Evolutionary conservation across 176 grass and related monocot genomes (phyloP).

Genomic region (Raddia distichophylla): DNA sequence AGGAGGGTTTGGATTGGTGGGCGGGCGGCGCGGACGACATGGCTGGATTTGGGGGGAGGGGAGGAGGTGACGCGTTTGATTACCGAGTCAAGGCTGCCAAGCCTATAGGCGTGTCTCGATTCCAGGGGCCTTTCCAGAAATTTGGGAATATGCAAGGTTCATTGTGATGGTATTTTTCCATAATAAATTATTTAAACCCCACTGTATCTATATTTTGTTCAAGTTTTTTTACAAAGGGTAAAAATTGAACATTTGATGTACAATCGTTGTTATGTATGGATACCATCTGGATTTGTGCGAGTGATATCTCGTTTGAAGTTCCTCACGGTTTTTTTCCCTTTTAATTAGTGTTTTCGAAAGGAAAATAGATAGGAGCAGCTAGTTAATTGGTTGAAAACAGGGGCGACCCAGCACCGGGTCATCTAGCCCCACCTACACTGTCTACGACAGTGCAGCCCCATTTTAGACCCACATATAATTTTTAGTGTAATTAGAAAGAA

Average conservation of each 20-base stretch:
- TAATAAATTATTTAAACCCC: background rate
- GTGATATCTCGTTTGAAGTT: too few relatives aligned
- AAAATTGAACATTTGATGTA: background rate
- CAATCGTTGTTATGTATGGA: background rate
- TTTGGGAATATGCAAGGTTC: background rate
- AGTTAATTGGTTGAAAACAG: too few relatives aligned
- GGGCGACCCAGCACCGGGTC: too few relatives aligned
- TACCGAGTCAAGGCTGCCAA: background rate
- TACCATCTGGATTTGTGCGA: too few relatives aligned
- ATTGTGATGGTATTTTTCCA: background rate
- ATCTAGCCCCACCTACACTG: too few relatives aligned
- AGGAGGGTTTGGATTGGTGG: conserved; percentile 44
- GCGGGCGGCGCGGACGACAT: conserved; percentile 53
- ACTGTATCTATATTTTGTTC: background rate
- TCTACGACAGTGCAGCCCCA: too few relatives aligned
- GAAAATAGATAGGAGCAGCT: too few relatives aligned
- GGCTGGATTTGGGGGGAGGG: conserved; percentile 51
- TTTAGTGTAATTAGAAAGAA: too few relatives aligned
- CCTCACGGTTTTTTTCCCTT: too few relatives aligned
- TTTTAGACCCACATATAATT: too few relatives aligned
- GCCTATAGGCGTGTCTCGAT: conserved; percentile 24
- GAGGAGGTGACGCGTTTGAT: conserved; percentile 18
- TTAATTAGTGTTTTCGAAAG: too few relatives aligned
- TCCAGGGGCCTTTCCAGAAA: background rate
- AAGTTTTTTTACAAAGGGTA: background rate